phyloP scores from a whole-genome alignment of 768 basidiomycete species.

The Amanita pallidorosea region DNA sequence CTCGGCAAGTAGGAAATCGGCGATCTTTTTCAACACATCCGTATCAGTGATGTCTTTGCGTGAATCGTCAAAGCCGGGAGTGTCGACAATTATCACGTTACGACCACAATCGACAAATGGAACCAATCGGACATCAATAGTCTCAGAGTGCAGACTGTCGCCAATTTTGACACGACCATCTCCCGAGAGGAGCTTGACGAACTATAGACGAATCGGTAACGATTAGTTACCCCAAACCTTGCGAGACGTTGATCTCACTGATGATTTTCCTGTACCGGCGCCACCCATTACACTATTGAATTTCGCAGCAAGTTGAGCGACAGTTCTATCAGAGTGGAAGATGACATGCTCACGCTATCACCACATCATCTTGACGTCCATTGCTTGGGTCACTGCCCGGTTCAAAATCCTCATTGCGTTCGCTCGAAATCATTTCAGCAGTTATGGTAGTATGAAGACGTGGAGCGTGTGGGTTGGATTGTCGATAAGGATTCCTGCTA shows the following conservation, averaged over 20 bases:
- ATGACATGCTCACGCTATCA: not conserved
- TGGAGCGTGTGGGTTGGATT: too few relatives aligned
- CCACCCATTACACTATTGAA: not conserved
- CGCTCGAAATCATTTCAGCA: too few relatives aligned
- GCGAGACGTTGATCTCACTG: not conserved
- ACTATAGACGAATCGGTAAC: not conserved
- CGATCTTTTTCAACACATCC: conserved; percentile 19
- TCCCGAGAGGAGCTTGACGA: not conserved
- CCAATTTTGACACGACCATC: not conserved
- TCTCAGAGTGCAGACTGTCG: not conserved
- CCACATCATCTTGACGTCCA: not conserved
- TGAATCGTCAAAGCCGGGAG: conserved; percentile 35
- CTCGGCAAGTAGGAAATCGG: not conserved
- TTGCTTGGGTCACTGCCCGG: too few relatives aligned
- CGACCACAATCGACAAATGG: not conserved
- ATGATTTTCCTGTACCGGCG: not conserved
- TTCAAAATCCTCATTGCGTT: too few relatives aligned
- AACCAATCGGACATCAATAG: not conserved
- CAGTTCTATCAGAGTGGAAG: not conserved
- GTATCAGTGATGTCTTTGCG: not conserved
- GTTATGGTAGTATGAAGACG: too few relatives aligned
- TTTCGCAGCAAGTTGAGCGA: not conserved
- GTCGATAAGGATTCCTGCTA: too few relatives aligned
- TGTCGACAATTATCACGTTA: conserved; percentile 26
- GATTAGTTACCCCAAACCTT: too few relatives aligned